A percentile compares a stretch with the other conserved stretches of the same genome.
phyloP scores from a whole-genome alignment of 306 rosid species.

The Rubus idaeus region DNA sequence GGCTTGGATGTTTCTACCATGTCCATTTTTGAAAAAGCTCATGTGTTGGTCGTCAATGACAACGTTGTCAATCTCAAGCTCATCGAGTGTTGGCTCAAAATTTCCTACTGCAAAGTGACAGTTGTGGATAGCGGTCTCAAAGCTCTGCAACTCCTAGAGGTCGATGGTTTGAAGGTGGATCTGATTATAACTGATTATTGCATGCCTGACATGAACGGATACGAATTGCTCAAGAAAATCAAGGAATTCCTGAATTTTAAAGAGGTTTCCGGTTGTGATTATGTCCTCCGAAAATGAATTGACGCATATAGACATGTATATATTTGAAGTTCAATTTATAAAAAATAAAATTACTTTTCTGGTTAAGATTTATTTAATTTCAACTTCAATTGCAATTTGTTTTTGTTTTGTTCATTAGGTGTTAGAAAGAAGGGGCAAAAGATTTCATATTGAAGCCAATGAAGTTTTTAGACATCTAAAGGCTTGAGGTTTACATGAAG shows the following conservation, averaged over 20 bases:
- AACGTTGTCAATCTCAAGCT: slow-evolving; percentile 79
- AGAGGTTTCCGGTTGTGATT: too few relatives aligned
- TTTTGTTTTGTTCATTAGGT: slow-evolving; percentile 37
- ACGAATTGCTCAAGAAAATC: slow-evolving; percentile 84
- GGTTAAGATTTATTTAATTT: neutral
- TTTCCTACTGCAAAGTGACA: slow-evolving; percentile 81
- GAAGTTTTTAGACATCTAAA: slow-evolving; percentile 74
- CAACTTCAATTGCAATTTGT: too few relatives aligned
- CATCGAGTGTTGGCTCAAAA: slow-evolving; percentile 75
- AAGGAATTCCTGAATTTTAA: too few relatives aligned
- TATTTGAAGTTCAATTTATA: too few relatives aligned
- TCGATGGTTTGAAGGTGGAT: slow-evolving; percentile 70
- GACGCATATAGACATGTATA: slow-evolving; percentile 84
- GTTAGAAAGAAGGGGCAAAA: slow-evolving; percentile 94
- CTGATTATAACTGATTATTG: slow-evolving; percentile 92
- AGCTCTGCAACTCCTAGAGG: slow-evolving; percentile 83
- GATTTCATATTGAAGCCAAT: slow-evolving; percentile 94
- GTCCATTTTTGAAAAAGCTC: slow-evolving; percentile 55
- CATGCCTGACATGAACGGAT: slow-evolving; percentile 98
- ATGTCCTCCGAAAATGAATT: slow-evolving; percentile 85
- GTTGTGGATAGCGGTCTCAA: slow-evolving; percentile 87
- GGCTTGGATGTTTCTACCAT: slow-evolving; percentile 22
- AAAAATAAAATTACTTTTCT: neutral
- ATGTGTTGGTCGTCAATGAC: slow-evolving; percentile 91
- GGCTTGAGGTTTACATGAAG: slow-evolving; percentile 57